Base-by-base conservation (phyloP, 2,329 filamentous ascomycete species). In the Aspergillus carbonarius region DNA sequence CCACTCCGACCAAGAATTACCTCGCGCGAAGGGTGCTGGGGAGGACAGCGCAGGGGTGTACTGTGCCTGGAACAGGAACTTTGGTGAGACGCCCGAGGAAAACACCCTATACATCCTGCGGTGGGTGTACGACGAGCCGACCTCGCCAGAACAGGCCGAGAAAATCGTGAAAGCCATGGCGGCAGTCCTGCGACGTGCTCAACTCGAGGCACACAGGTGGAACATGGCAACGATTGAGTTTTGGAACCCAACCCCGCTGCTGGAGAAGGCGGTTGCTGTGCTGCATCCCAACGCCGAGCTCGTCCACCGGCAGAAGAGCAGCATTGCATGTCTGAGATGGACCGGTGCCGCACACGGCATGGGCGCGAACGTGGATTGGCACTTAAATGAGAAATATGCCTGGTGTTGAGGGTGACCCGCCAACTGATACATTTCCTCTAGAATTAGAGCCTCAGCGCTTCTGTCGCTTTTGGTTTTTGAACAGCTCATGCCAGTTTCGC, bases 171-270 rank as follows among this genome's bases (percentile, higher is more conserved):
- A 75, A 35, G 80, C 81, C 1, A 81, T 96, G 59, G 79, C 81
- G 37, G 83, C 84, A 2, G 81, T 96, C 25, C 72, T 96, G 46
- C 74, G 78, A 42, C 79, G 87, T 46, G 92, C 92, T 4, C 86
- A 88, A 68, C 76, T 76, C 8, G 86, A 96, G 74, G 93, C 93
- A 1, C 76, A 80, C 3, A 80, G 85, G 57, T 96, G 91, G 89
- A 79, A 83, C 46, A 85, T 91, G 77, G 80, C 82, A 40, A 82
- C 85, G 47, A 85, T 96, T 3, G 84, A 92, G 71, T 79, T 93
- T 53, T 98, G 93, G 93, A 96, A 95, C 70, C 92, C 93, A 0
- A 83, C 83, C 4, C 78, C 83, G 6, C 67, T 81, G 62, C 71
- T 87, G 25, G 63, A 78, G 51, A 70, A 76, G 58, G 78, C 79